Evolutionary conservation across 306 rosid genomes (phyloP), one percentile per base, ranked within the genome.

Genomic region (Benincasa hispida): DNA sequence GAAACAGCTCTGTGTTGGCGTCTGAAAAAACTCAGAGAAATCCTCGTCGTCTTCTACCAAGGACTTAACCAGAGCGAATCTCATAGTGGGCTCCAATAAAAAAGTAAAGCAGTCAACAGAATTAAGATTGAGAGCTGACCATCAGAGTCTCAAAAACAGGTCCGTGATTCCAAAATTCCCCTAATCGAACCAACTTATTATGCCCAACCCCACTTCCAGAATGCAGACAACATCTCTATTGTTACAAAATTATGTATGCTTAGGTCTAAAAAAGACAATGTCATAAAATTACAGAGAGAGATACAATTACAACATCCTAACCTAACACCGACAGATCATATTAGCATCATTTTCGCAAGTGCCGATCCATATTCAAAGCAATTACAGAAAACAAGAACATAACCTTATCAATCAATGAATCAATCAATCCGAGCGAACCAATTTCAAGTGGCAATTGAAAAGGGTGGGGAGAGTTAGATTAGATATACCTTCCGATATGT

Each of bases 401-500:
- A 50, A 75, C 14, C n/a, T 22, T n/a, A n/a, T n/a, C 27, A 56
- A 53, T 12, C 27, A 8, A 62, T 62, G 0, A 37, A 69, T 69
- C 57, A 8, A 62, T 62, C 1, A 37, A 69, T 69, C 57, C 14
- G 3, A 14, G 56, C 1, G 4, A 17, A 25, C 45, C 10, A 66
- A 37, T 39, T 66, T 5, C 10, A 35, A n/a, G 4, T 2, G 17
- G 56, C 10, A 69, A 69, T 6, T 3, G 37, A 69, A 42, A 24
- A 67, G 5, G 11, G n/a, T n/a, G 22, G 35, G 35, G 22, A 25
- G 13, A 34, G 15, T 19, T 78, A 75, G 59, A 42, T 50, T 2
- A 30, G 77, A 34, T 1, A 47, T 68, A 87, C 91, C 91, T 88
- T 88, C 37, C 91, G 81, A 77, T 88, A 88, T 39, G 91, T 88